Conservation (phyloP, 148 eudicot species). For the Silene latifolia region DNA sequence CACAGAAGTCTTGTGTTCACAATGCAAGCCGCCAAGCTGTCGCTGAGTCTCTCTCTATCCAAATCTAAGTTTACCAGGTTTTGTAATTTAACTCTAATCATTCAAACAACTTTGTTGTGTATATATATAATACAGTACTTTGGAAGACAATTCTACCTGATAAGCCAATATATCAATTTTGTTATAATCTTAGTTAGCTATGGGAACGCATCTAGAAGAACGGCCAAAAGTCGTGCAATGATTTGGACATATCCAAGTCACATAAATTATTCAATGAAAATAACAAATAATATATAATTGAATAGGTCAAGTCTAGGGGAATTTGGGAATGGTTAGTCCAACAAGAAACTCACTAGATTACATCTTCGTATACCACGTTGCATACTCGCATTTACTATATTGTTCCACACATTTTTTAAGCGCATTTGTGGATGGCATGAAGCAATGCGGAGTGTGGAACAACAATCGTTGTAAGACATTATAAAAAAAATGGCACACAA, state of each 20-base stretch:
- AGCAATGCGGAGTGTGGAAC: too few species aligned
- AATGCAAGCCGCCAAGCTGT: not conserved
- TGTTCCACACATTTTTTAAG: too few species aligned
- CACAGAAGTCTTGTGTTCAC: slow-evolving; percentile 2
- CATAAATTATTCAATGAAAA: not conserved
- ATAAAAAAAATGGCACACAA: too few species aligned
- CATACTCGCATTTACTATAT: not conserved
- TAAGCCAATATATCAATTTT: not conserved
- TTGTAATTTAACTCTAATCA: not conserved
- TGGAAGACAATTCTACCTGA: not conserved
- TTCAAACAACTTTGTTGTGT: not conserved
- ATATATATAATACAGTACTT: too few species aligned
- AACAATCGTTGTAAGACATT: too few species aligned
- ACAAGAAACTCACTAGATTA: not conserved
- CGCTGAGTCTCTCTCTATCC: too few species aligned
- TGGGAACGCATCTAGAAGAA: slow-evolving; percentile 11
- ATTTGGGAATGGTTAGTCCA: not conserved
- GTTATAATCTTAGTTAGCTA: too few species aligned
- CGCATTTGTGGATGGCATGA: too few species aligned
- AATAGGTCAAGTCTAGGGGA: slow-evolving; percentile 7
- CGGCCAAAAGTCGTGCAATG: slow-evolving; percentile 9
- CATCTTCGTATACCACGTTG: not conserved
- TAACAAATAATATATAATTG: not conserved
- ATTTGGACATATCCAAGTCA: slow-evolving; percentile 8
- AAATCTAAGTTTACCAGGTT: too few species aligned